Percentiles rank a stretch among this genome's conserved stretches.
phyloP scores from a whole-genome alignment of 148 eudicot species.

The Amaranthus cruentus region DNA sequence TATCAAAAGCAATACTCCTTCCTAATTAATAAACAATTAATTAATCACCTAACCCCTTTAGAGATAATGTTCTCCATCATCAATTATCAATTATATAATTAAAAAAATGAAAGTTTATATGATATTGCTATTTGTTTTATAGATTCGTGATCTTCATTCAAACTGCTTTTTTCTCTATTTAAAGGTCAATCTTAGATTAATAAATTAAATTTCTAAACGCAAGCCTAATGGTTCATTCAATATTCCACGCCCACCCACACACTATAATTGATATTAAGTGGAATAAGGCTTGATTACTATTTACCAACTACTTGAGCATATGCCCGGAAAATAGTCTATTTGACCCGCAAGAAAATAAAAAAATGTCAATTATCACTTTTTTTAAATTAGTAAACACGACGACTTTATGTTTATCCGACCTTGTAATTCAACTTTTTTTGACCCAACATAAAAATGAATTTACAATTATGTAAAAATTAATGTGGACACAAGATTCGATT shows the following conservation, averaged over 20 bases:
- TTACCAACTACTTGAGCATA: conserved; percentile 17
- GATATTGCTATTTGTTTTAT: conserved; percentile 6
- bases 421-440: too few species aligned
- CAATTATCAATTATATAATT: not conserved
- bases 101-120: not conserved
- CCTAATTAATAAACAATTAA: conserved; percentile 1
- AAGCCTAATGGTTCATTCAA: conserved; percentile 8
- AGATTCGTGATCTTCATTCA: conserved; percentile 12
- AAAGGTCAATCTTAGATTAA: not conserved
- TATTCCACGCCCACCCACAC: conserved; percentile 16
- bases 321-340: conserved; percentile 7
- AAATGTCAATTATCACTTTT: not conserved
- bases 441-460: too few species aligned
- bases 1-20: not conserved
- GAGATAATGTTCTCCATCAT: conserved; percentile 22
- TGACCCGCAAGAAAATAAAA: conserved; percentile 12
- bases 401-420: too few species aligned
- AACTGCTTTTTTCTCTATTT: not conserved
- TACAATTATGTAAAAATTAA: too few species aligned
- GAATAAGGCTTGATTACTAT: conserved; percentile 15
- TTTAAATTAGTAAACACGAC: too few species aligned
- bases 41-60: conserved; percentile 25
- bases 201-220: not conserved
- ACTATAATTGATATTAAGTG: conserved; percentile 6
- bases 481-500: too few species aligned